Evolutionary conservation across 2,329 filamentous ascomycete genomes (phyloP), one percentile per base, ranked within the genome.

Genomic region (Knufia fluminis): DNA sequence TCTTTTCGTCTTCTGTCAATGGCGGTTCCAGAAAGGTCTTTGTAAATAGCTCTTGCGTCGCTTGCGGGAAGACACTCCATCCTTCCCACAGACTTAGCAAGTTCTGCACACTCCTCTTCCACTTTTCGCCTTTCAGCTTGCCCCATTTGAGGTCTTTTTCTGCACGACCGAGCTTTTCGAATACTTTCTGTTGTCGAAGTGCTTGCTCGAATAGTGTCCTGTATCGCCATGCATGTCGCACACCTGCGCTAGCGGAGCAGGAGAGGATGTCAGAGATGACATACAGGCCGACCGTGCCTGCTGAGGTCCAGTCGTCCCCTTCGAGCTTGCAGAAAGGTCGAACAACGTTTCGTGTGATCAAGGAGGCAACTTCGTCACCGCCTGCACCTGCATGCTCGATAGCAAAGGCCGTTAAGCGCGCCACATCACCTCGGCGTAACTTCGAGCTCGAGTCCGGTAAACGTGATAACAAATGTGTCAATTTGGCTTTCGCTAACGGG

Each of bases 341-440:
- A 52, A 85, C 75, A 28, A 97, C 75, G 60, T 98, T 97, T 1
- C 81, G 76, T 0, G 94, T 78, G 32, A 97, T 82, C 68, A 94
- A 79, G 44, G 91, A 79, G n/a, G 94, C 89, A 31, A 96, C 83
- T 68, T 97, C 92, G 55, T 94, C 86, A 10, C 87, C 85, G 14
- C 90, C 92, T 17, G 81, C 77, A 33, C 84, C 86, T 1, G 89
- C 86, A 63, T 97, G 88, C 2, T 83, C 83, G 49, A 97, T 88
- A 10, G 90, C 90, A 66, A 97, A 96, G 2, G 84, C 78, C 1
- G 90, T 91, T 1, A 96, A 75, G 3, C 89, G 78, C 1, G 88
- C 90, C 40, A 97, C 79, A 61, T 97, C 88, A 2, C 88, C 89
- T 61, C 87, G 87, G 23, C 86, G 78, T 22, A 96, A 73, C 57